phyloP scores from a whole-genome alignment of 2,329 filamentous ascomycete genomes.

The Hymenoscyphus fraxineus region DNA sequence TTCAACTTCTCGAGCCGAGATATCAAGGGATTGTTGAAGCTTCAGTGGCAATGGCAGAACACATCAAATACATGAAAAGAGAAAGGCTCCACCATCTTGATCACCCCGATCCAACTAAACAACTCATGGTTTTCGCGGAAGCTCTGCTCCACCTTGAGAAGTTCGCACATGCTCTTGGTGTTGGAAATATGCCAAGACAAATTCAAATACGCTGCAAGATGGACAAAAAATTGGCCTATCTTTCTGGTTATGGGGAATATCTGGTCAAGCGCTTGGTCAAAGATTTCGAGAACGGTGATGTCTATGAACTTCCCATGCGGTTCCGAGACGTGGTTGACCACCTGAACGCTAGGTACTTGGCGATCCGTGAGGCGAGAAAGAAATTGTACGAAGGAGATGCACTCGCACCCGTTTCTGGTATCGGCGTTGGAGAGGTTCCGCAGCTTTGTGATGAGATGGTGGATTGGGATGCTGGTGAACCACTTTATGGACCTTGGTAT shows the following conservation, averaged over 20 bases:
- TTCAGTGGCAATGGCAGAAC: background rate
- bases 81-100: no score
- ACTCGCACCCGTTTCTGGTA: background rate
- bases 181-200: no score
- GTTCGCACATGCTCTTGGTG: no score
- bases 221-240: no score
- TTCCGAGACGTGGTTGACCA: background rate
- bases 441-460: conserved; percentile 3
- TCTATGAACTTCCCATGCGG: background rate
- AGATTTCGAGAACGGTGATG: no score
- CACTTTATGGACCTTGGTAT: background rate
- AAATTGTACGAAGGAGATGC: background rate
- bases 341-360: background rate
- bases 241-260: no score
- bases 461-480: background rate
- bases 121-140: no score
- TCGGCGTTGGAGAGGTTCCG: background rate
- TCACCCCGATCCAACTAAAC: no score
- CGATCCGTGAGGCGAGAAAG: background rate
- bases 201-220: no score
- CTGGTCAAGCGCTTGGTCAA: no score
- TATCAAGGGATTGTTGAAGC: background rate
- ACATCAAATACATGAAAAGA: background rate
- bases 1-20: background rate
- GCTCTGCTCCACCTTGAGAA: no score